Evolutionary conservation across 1,284 basidiomycete species (phyloP).

Genomic region (Ustilago cynodontis): DNA sequence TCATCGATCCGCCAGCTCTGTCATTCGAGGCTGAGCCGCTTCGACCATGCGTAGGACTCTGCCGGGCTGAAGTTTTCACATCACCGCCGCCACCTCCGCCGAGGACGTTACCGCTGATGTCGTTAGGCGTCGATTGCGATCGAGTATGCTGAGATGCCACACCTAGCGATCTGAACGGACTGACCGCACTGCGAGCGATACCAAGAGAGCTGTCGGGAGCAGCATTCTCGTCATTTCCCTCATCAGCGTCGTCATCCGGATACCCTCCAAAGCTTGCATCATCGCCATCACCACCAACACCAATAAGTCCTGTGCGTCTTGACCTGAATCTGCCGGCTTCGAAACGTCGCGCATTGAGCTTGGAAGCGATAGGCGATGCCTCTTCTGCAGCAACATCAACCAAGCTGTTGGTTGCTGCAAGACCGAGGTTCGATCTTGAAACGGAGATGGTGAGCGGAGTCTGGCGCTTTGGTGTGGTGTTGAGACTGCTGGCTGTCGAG

Average conservation of each 20-base stretch:
- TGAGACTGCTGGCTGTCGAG: slow-evolving; percentile 16
- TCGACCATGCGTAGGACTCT: slow-evolving; percentile 2
- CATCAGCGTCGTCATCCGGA: slow-evolving; percentile 17
- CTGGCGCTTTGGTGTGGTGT: slow-evolving; percentile 26
- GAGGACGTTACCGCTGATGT: slow-evolving; percentile 22
- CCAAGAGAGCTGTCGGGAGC: slow-evolving; percentile 17
- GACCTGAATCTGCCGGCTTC: slow-evolving; percentile 31
- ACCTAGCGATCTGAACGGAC: slow-evolving; percentile 27
- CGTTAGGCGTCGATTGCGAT: slow-evolving; percentile 28
- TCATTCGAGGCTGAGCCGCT: slow-evolving; percentile 5
- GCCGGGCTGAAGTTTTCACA: slow-evolving; percentile 6
- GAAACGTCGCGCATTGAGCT: slow-evolving; percentile 35
- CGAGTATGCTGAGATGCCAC: slow-evolving; percentile 25
- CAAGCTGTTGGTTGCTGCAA: slow-evolving; percentile 7
- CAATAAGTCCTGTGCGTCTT: slow-evolving; percentile 30
- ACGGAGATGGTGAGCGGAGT: slow-evolving; percentile 33
- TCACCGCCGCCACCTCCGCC: slow-evolving; percentile 13
- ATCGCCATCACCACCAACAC: slow-evolving; percentile 23
- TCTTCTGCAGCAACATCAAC: slow-evolving; percentile 12
- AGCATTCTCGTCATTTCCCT: slow-evolving; percentile 38
- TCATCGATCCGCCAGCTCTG: slow-evolving; percentile 7
- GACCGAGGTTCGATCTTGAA: slow-evolving; percentile 37
- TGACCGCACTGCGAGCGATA: slow-evolving; percentile 9
- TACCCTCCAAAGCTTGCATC: slow-evolving; percentile 22
- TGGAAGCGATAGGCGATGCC: slow-evolving; percentile 25